Percentiles rank a stretch among this genome's conserved stretches.
Evolutionary conservation across 2,329 filamentous ascomycete species (phyloP).

Genomic region (Penicillium sp.): DNA sequence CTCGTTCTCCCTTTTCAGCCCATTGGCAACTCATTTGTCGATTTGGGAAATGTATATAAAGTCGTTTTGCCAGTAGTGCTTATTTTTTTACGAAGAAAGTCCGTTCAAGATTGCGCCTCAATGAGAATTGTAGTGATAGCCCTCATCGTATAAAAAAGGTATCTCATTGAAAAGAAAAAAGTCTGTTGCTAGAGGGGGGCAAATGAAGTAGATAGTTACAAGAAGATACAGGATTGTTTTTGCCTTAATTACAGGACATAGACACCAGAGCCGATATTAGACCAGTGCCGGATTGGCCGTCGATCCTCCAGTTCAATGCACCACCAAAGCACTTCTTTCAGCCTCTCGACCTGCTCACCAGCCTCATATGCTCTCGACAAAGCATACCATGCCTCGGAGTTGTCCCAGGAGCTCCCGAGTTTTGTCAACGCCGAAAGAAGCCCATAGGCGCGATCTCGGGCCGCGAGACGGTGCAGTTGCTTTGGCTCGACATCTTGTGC

Average conservation of each 20-base stretch:
- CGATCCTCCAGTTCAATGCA: constrained; percentile 92
- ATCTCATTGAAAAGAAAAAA: constrained; percentile 24
- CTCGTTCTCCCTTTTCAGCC: constrained; percentile 9
- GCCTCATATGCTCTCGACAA: constrained; percentile 85
- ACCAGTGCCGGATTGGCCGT: constrained; percentile 76
- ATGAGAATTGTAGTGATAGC: constrained; percentile 9
- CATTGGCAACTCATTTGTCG: background rate
- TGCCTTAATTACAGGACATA: constrained; percentile 57
- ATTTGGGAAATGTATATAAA: constrained; percentile 39
- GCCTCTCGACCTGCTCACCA: constrained; percentile 79
- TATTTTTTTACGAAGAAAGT: constrained; percentile 19
- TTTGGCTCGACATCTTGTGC: constrained; percentile 57
- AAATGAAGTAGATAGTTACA: constrained; percentile 26
- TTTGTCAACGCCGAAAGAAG: constrained; percentile 81
- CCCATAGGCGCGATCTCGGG: constrained; percentile 83
- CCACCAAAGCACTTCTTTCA: constrained; percentile 95
- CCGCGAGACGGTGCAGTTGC: constrained; percentile 77
- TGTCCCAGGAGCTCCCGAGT: constrained; percentile 83
- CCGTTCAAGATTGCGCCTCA: constrained; percentile 16
- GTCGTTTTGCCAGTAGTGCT: constrained; percentile 30
- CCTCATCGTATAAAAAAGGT: constrained; percentile 25
- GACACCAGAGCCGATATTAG: constrained; percentile 63
- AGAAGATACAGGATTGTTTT: constrained; percentile 19
- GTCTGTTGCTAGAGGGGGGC: constrained; percentile 3
- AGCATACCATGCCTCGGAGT: constrained; percentile 88